A percentile compares a stretch with the other conserved stretches of the same genome.
These are phyloP conservation scores for Sporisorium reilianum DNA, from an alignment of 1,284 basidiomycete species.

Conservation along the genomic window DNA sequence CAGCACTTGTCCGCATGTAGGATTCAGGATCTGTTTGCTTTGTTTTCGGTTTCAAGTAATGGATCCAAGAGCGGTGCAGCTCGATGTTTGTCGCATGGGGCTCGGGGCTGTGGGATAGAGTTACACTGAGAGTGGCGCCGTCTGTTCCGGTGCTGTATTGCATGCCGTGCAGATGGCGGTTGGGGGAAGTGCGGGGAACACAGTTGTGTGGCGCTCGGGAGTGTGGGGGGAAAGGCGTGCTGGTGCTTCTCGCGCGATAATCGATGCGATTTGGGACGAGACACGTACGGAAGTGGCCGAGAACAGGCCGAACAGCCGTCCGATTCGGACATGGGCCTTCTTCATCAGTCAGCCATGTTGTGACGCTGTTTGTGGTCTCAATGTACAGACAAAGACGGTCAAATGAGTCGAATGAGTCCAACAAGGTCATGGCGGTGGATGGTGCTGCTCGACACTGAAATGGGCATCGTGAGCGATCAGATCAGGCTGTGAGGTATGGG, in stretches of 20 bases:
- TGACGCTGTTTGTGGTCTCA: background rate
- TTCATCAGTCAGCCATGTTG: background rate
- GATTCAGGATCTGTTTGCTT: background rate
- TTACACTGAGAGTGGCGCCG: background rate
- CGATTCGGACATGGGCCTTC: background rate
- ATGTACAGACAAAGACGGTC: background rate
- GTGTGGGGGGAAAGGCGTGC: background rate
- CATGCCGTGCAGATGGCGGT: background rate
- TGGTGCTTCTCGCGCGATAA: constrained; percentile 5
- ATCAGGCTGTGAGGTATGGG: too few species aligned
- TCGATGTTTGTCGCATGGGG: background rate
- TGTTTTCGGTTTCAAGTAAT: background rate
- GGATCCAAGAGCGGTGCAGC: background rate
- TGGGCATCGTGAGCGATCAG: background rate
- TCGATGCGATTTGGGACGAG: background rate
- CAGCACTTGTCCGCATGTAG: too few species aligned
- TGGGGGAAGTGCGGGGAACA: background rate
- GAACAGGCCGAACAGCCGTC: background rate
- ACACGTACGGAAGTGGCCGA: constrained; percentile 3
- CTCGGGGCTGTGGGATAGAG: background rate
- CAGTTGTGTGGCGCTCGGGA: background rate
- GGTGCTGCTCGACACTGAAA: background rate
- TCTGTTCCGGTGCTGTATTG: background rate
- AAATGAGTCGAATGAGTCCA: background rate
- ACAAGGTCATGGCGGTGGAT: background rate